A percentile compares a stretch with the other conserved stretches of the same genome.
Conservation (phyloP, 768 basidiomycete species). For the Gautieria morchelliformis region DNA sequence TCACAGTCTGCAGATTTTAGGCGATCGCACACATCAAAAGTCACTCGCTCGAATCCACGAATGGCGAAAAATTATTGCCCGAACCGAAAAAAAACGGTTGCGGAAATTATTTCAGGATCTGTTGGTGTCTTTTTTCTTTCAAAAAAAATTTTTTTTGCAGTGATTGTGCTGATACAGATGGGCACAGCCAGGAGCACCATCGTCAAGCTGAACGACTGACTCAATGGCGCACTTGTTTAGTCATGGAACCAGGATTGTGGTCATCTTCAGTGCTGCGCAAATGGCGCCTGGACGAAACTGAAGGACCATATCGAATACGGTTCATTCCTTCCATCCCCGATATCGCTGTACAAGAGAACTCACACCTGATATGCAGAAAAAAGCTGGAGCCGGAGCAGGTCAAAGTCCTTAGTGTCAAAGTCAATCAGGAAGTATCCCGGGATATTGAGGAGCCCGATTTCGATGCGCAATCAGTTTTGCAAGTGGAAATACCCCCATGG, state of each 20-base stretch:
- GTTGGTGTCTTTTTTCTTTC: slow-evolving; percentile 32
- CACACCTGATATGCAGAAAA: slow-evolving; percentile 37
- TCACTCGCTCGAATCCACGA: slow-evolving; percentile 53
- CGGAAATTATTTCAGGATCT: slow-evolving; percentile 65
- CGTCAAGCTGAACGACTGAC: slow-evolving; percentile 40
- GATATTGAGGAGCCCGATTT: slow-evolving; percentile 43
- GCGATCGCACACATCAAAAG: slow-evolving; percentile 54
- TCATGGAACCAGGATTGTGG: slow-evolving; percentile 81
- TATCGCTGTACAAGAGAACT: not conserved
- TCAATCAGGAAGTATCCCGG: slow-evolving; percentile 33
- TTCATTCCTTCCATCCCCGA: slow-evolving; percentile 18
- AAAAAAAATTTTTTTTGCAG: not conserved
- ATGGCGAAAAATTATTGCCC: slow-evolving; percentile 62
- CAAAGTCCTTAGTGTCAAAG: slow-evolving; percentile 32
- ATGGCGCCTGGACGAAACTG: slow-evolving; percentile 88
- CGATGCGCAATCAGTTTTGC: slow-evolving; percentile 39
- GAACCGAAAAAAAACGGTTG: slow-evolving; percentile 61
- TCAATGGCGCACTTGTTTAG: slow-evolving; percentile 46
- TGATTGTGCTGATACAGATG: not conserved
- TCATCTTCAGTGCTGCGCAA: slow-evolving; percentile 39
- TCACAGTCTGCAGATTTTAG: slow-evolving; percentile 36
- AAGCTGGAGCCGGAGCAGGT: slow-evolving; percentile 62
- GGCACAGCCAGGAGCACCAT: slow-evolving; percentile 60
- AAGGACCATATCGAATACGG: slow-evolving; percentile 84
- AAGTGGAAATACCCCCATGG: slow-evolving; percentile 64